Conservation (phyloP, 2,329 filamentous ascomycete species). For the Sporothrix pallida region DNA sequence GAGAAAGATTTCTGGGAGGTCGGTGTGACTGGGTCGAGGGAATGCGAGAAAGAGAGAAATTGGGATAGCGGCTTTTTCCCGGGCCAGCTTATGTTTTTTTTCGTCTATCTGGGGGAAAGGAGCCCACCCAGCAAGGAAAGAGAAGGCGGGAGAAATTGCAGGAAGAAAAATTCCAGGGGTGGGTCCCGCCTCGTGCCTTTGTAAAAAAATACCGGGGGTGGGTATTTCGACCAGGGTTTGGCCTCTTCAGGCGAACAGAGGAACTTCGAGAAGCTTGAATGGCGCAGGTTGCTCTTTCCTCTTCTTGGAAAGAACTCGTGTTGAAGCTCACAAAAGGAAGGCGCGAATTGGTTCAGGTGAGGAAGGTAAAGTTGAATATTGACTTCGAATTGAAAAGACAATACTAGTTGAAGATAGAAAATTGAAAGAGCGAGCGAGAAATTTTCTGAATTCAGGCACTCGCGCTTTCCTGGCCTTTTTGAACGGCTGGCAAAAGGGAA, state of each 20-base stretch:
- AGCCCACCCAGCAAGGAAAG: slow-evolving; percentile 7
- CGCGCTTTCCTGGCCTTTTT: slow-evolving; percentile 13
- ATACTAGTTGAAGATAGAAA: background rate
- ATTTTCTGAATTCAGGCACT: slow-evolving; percentile 1
- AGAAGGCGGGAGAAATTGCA: slow-evolving; percentile 37
- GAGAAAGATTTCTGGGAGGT: slow-evolving; percentile 20
- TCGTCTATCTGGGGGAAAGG: slow-evolving; percentile 23
- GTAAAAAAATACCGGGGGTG: slow-evolving; percentile 13
- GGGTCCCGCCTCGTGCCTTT: slow-evolving; percentile 30
- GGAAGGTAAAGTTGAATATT: background rate
- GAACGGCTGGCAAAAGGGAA: background rate
- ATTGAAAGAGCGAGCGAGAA: slow-evolving; percentile 12
- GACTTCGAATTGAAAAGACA: background rate
- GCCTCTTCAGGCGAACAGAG: background rate
- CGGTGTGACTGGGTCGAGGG: slow-evolving; percentile 9
- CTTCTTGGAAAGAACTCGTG: slow-evolving; percentile 2
- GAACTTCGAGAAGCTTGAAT: slow-evolving; percentile 21
- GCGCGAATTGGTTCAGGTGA: background rate
- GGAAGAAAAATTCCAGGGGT: slow-evolving; percentile 35
- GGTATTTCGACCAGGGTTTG: slow-evolving; percentile 3
- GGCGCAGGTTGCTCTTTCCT: slow-evolving; percentile 29
- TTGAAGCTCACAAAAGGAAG: background rate
- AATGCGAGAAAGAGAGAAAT: slow-evolving; percentile 26
- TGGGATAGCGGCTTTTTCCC: slow-evolving; percentile 27
- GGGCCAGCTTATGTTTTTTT: slow-evolving; percentile 24